Percentiles rank a stretch among this genome's conserved stretches.
These are phyloP conservation scores for Luzula sylvatica DNA, from an alignment of 176 grass and related monocot species.

Conservation along the genomic window DNA sequence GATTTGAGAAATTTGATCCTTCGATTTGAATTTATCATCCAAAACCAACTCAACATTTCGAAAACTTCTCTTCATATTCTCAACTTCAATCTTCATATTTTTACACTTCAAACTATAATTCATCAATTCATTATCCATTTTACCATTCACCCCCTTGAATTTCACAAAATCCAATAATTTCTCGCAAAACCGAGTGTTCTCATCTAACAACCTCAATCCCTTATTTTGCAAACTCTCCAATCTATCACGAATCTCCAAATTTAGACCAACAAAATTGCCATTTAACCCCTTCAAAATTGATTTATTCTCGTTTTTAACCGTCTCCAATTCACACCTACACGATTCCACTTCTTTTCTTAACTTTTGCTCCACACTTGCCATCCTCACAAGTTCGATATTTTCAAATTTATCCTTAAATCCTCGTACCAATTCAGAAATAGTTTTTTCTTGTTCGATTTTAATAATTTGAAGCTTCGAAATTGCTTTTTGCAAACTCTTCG, in stretches of 20 bases:
- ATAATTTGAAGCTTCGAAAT: conserved; percentile 43
- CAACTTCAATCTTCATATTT: conserved; percentile 32
- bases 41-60: conserved; percentile 24
- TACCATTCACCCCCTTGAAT: conserved; percentile 27
- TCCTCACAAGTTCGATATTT: conserved; percentile 59
- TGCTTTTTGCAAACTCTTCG: conserved; percentile 35
- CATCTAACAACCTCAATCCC: conserved; percentile 42
- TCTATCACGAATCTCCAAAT: conserved; percentile 37
- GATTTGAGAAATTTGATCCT: conserved; percentile 11
- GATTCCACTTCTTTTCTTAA: conserved; percentile 53
- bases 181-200: conserved; percentile 29
- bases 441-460: conserved; percentile 60
- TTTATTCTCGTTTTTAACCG: conserved; percentile 50
- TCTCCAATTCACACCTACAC: conserved; percentile 30
- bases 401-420: conserved; percentile 30
- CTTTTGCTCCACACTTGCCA: conserved; percentile 53
- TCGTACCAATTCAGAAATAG: conserved; percentile 47
- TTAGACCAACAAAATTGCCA: conserved; percentile 31
- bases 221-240: conserved; percentile 45
- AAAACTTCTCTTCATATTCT: conserved; percentile 50
- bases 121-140: conserved; percentile 15
- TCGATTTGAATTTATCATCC: conserved; percentile 37
- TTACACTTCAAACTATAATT: conserved; percentile 50
- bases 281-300: conserved; percentile 30
- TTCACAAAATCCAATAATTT: conserved; percentile 47